Conservation (phyloP, 768 basidiomycete genomes). For the Russula compacta region DNA sequence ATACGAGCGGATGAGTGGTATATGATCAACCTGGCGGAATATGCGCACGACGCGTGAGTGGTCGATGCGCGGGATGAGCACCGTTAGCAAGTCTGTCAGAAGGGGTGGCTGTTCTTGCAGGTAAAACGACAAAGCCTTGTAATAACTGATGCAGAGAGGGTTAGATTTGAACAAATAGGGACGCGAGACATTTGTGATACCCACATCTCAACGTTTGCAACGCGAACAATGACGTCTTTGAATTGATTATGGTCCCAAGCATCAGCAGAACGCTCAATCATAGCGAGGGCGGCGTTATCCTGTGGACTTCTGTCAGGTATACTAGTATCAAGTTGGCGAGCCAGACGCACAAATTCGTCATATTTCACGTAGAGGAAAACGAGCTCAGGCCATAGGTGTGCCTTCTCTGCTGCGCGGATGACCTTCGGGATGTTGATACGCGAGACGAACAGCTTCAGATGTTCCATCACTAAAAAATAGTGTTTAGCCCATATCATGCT, state of each 20-base stretch:
- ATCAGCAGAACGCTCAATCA: slow-evolving; percentile 98
- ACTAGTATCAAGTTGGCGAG: background rate
- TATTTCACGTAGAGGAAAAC: slow-evolving; percentile 99
- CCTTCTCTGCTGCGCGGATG: slow-evolving; percentile 91
- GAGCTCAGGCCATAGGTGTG: slow-evolving; percentile 96
- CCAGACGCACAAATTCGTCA: slow-evolving; percentile 73
- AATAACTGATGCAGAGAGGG: slow-evolving; percentile 49
- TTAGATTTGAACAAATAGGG: slow-evolving; percentile 3
- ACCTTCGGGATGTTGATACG: slow-evolving; percentile 99
- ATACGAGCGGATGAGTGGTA: slow-evolving; percentile 92
- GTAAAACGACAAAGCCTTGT: slow-evolving; percentile 92
- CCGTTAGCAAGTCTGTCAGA: slow-evolving; percentile 86
- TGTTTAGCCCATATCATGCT: background rate
- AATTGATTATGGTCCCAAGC: slow-evolving; percentile 99
- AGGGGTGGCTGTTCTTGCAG: slow-evolving; percentile 88
- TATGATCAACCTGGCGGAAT: slow-evolving; percentile 92
- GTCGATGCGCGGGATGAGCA: slow-evolving; percentile 89
- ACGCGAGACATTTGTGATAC: slow-evolving; percentile 19
- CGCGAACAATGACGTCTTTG: slow-evolving; percentile 95
- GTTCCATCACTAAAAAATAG: slow-evolving; percentile 78
- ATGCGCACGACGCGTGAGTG: slow-evolving; percentile 92
- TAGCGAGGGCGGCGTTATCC: slow-evolving; percentile 96
- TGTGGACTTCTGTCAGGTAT: slow-evolving; percentile 24
- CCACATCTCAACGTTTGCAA: slow-evolving; percentile 95
- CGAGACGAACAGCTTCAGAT: slow-evolving; percentile 90